phyloP scores from a whole-genome alignment of 2,329 filamentous ascomycete species.

The Juglanconis juglandina region DNA sequence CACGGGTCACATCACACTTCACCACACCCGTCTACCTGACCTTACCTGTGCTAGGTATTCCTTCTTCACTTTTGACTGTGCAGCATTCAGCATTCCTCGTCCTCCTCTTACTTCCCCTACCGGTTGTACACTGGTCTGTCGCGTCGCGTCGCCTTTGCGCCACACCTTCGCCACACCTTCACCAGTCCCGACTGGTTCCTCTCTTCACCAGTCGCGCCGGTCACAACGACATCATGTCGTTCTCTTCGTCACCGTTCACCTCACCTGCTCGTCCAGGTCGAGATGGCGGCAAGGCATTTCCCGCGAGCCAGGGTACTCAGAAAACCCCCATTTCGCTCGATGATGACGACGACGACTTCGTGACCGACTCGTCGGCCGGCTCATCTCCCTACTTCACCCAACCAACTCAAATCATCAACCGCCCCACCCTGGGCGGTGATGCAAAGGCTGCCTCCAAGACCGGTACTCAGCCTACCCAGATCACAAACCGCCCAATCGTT shows the following conservation, averaged over 20 bases:
- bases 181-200: not conserved
- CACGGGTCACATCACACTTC: no score
- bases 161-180: not conserved
- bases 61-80: no score
- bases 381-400: slow-evolving; percentile 44
- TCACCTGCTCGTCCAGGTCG: slow-evolving; percentile 3
- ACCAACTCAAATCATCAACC: slow-evolving; percentile 13
- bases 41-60: no score
- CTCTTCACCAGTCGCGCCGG: not conserved
- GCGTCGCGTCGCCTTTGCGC: not conserved
- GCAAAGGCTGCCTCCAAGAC: slow-evolving; percentile 34
- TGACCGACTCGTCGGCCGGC: not conserved
- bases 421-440: slow-evolving; percentile 18
- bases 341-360: slow-evolving; percentile 9
- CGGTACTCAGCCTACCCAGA: slow-evolving; percentile 47
- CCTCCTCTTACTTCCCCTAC: no score
- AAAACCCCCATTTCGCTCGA: slow-evolving; percentile 6
- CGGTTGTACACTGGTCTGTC: no score
- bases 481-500: slow-evolving; percentile 39
- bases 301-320: slow-evolving; percentile 2
- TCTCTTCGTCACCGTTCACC: slow-evolving; percentile 16
- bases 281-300: not conserved
- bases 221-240: not conserved
- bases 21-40: no score
- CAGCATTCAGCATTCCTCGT: no score